Conservation (phyloP, 805 yeast genomes). For the Lipomyces orientalis region DNA sequence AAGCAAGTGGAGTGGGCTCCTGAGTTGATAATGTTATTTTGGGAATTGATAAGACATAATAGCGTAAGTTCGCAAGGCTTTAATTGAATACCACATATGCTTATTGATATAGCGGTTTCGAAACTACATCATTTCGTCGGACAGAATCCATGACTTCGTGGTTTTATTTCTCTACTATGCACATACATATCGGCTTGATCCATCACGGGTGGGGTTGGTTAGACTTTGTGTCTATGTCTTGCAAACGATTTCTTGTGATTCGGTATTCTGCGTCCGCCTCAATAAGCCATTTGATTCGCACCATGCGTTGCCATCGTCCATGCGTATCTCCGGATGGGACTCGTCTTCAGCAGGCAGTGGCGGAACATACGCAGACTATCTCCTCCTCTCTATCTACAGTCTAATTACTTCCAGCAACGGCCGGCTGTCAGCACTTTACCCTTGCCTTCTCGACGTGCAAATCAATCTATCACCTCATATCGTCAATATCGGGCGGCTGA, state of each 20-base stretch:
- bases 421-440: conserved; percentile 37
- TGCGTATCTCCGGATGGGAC: conserved; percentile 38
- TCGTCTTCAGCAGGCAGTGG: conserved; percentile 26
- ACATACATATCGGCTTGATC: conserved; percentile 52
- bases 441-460: conserved; percentile 42
- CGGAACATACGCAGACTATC: conserved; percentile 45
- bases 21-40: conserved; percentile 66
- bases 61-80: conserved; percentile 29
- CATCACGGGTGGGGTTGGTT: conserved; percentile 39
- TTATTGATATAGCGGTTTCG: conserved; percentile 41
- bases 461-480: conserved; percentile 45
- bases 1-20: conserved; percentile 52
- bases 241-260: conserved; percentile 43
- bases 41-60: conserved; percentile 83
- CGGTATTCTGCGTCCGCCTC: conserved; percentile 38
- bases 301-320: conserved; percentile 39
- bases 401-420: conserved; percentile 34
- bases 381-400: conserved; percentile 38
- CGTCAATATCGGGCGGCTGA: conserved; percentile 40
- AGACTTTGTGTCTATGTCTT: conserved; percentile 46
- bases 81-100: background rate
- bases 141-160: conserved; percentile 59
- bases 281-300: conserved; percentile 42
- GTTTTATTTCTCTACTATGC: conserved; percentile 64
- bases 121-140: conserved; percentile 49